A percentile compares a stretch with the other conserved stretches of the same genome.
Conservation (phyloP, 441 rosid genomes). For the Erodium chrysanthum region DNA sequence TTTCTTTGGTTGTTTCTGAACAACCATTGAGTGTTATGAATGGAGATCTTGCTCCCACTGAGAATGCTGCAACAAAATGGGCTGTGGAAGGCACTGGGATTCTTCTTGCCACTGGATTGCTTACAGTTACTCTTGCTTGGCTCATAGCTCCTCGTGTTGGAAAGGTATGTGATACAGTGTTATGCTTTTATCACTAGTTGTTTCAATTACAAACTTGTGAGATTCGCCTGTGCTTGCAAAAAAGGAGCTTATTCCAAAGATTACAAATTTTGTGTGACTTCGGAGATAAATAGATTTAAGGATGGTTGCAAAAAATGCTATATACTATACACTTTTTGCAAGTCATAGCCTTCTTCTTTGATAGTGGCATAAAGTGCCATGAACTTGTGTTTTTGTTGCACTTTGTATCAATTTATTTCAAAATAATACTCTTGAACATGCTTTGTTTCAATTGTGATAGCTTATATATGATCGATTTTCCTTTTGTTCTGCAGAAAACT, state of each 20-base stretch:
- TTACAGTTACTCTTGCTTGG: slow-evolving; percentile 84
- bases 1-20: slow-evolving; percentile 50
- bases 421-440: background rate
- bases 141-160: slow-evolving; percentile 94
- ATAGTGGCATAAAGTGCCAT: too few species aligned
- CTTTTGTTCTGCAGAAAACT: slow-evolving; percentile 49
- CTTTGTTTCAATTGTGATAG: background rate
- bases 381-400: too few species aligned
- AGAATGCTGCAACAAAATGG: slow-evolving; percentile 72
- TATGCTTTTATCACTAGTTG: background rate
- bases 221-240: too few species aligned
- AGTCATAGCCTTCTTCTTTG: too few species aligned
- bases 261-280: background rate
- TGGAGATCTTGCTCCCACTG: slow-evolving; percentile 45
- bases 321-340: too few species aligned
- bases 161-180: slow-evolving; percentile 37
- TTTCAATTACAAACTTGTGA: background rate
- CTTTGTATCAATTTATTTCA: too few species aligned
- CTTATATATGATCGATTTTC: background rate
- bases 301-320: too few species aligned
- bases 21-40: slow-evolving; percentile 37
- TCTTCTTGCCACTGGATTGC: slow-evolving; percentile 77
- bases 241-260: background rate
- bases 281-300: background rate
- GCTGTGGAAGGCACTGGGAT: slow-evolving; percentile 94